Percentiles rank a stretch among this genome's conserved stretches.
phyloP scores from a whole-genome alignment of 2,329 filamentous ascomycete species.

The Fusarium fracticaudum region DNA sequence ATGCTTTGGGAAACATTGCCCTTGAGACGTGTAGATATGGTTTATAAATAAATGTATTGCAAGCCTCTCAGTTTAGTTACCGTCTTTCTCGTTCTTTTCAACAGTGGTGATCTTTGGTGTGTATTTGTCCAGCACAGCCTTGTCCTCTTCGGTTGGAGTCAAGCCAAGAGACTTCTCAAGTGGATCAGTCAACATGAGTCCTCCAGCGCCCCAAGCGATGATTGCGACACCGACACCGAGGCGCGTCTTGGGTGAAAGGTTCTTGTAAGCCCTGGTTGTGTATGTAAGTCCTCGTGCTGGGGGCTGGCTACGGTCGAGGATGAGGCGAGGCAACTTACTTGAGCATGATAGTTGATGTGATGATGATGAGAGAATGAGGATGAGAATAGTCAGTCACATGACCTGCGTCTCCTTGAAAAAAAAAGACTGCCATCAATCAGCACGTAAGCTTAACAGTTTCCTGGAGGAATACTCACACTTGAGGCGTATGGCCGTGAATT shows the following conservation, averaged over 20 bases:
- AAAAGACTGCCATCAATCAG: background rate
- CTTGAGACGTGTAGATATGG: background rate
- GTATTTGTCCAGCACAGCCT: constrained; percentile 68
- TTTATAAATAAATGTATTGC: background rate
- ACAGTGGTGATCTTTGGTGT: constrained; percentile 71
- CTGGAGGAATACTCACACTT: background rate
- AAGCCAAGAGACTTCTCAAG: constrained; percentile 79
- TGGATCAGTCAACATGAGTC: constrained; percentile 77
- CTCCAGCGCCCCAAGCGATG: constrained; percentile 78
- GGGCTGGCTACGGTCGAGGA: background rate
- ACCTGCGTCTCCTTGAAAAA: background rate
- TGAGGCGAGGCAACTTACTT: constrained; percentile 18
- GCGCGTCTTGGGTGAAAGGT: constrained; percentile 75
- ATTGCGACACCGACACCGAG: constrained; percentile 77
- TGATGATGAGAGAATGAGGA: background rate
- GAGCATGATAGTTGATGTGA: constrained; percentile 29
- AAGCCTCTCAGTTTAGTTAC: background rate
- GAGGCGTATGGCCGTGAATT: background rate
- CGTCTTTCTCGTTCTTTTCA: constrained; percentile 52
- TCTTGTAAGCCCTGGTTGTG: constrained; percentile 70
- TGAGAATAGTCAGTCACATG: constrained; percentile 6
- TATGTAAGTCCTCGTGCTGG: background rate
- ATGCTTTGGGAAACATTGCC: no score
- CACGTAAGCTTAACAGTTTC: background rate
- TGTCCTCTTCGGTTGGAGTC: constrained; percentile 77